Base-by-base conservation (phyloP, 495 filamentous ascomycete genomes). In the Neurospora sp. region DNA sequence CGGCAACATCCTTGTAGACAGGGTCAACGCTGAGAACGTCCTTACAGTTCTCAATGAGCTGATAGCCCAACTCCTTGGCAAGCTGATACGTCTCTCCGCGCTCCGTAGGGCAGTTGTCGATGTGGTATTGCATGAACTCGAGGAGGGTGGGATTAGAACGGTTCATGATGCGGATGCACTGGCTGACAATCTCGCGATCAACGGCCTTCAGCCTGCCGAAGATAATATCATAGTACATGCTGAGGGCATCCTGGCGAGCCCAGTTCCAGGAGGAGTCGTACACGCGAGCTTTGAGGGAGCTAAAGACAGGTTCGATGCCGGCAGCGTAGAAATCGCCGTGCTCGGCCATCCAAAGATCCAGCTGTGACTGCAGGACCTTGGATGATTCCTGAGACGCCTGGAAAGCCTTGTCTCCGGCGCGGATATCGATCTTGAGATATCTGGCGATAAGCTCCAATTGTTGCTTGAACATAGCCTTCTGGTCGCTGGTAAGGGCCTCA, bases 241-340 rank as follows among this genome's bases (percentile, higher is more conserved):
- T 93, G 46, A 98, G 87, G 44, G 95, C 96, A 83, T 99, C 96
- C 79, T 98, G 96, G 71, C 96, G 92, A 40, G 93, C 96, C 96
- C 96, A 99, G 81, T 99, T 99, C 96, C 96, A 99, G 1, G 93
- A 96, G 1, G 96, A 98, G 81, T 99, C 96, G 83, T 98, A 99
- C 16, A 97, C 90, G 81, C 96, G 91, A 20, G 96, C 95, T 82
- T 99, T 99, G 20, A 98, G 88, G 4, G 92, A 85, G 79, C 93
- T 95, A 82, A 99, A 99, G 7, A 93, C 88, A 0, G 96, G 96
- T 80, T 97, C 94, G 76, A 99, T 98, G 66, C 96, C 96, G 16
- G 90, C 85, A 6, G 96, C 96, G 77, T 98, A 99, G 83, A 97
- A 92, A 72, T 98, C 96, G 42, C 96, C 96, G 78, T 98, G 96